Evolutionary conservation across 345 rosid genomes (phyloP), one percentile per base, ranked within the genome.

Genomic region (Lepidium sativum): DNA sequence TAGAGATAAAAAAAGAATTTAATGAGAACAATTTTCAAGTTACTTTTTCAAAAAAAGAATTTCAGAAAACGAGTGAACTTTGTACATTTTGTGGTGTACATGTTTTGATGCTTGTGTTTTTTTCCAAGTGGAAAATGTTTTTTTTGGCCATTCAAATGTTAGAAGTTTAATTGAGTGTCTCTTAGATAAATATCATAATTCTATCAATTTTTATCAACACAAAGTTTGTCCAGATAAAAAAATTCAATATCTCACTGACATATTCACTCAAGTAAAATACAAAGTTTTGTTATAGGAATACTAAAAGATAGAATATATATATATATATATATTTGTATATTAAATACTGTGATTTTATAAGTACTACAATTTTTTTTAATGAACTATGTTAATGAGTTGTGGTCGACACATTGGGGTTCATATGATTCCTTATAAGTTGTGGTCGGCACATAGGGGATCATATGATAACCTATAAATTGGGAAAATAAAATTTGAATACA

Each of bases 91-190:
- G 70, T 48, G 53, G 59, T 40, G 53, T 25, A 15, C 2, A 71
- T 5, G 31, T 71, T 39, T 8, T 55, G 6, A 9, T 71, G 29
- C 29, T 72, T 57, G 71, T 72, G 9, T 64, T 56, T 9, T 9
- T 72, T 54, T 38, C 70, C 70, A 0, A 38, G 70, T 71, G 42
- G 65, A 1, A 86, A 84, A 78, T 75, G 11, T 84, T 68, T 80
- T 85, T 15, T 86, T 84, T 18, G 88, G 90, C 5, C 78, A 83
- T 63, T 83, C 81, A 13, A 13, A 65, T 12, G 85, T 79, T 9
- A 76, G 77, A 1, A 37, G 75, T 13, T 45, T 78, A 0, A 8
- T 82, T 0, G 25, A 77, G 4, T 75, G 75, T 0, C 77, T 75
- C 49, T 59, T 62, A 6, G 23, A 51, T 18, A 40, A 23, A 4